Conservation (phyloP, 768 basidiomycete species). For the Exsudoporus frostii region DNA sequence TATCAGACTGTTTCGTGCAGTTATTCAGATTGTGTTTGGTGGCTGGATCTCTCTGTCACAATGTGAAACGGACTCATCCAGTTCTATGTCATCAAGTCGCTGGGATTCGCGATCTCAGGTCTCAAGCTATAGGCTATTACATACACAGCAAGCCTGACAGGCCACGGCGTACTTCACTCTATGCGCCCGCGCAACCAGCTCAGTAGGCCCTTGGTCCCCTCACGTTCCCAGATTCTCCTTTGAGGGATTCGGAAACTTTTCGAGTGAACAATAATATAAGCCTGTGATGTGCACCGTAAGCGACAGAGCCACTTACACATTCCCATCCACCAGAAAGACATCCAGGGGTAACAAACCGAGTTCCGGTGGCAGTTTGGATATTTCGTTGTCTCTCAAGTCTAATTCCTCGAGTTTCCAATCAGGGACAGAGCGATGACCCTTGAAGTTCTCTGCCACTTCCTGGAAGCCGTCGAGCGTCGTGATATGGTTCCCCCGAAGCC, state of each 20-base stretch:
- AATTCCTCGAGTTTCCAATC: constrained; percentile 80
- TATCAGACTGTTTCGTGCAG: too few species aligned
- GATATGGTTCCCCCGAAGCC: constrained; percentile 66
- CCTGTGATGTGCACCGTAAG: neutral
- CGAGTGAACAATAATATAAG: neutral
- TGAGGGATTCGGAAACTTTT: constrained; percentile 77
- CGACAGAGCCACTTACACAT: constrained; percentile 52
- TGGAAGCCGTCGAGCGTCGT: constrained; percentile 60
- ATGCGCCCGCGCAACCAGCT: constrained; percentile 77
- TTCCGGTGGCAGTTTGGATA: constrained; percentile 63
- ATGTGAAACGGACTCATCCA: neutral
- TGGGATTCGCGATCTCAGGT: neutral
- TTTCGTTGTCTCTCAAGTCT: constrained; percentile 80
- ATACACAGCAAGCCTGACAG: neutral
- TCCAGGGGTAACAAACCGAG: constrained; percentile 76
- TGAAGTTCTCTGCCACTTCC: constrained; percentile 60
- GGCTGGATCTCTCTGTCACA: too few species aligned
- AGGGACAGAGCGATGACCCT: constrained; percentile 56
- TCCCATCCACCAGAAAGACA: constrained; percentile 81
- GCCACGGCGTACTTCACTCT: constrained; percentile 38
- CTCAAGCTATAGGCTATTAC: neutral
- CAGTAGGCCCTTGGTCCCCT: constrained; percentile 78
- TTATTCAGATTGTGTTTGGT: too few species aligned
- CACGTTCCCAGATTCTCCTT: constrained; percentile 80
- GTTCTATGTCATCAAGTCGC: neutral